A percentile compares a stretch with the other conserved stretches of the same genome.
Conservation (phyloP, 768 basidiomycete genomes). For the Nidularia pulvinata region DNA sequence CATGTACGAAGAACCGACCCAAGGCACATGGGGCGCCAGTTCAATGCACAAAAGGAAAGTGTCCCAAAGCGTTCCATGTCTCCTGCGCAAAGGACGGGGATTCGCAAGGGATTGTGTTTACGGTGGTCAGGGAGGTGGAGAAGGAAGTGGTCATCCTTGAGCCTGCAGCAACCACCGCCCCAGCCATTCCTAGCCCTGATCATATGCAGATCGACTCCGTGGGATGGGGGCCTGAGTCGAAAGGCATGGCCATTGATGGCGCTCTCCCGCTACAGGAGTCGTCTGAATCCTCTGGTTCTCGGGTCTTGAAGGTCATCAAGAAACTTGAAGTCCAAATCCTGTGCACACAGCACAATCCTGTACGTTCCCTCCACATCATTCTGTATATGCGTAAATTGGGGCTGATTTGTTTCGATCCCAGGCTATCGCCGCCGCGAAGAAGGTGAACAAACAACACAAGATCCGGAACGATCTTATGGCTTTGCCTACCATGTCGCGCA, state of each 20-base stretch:
- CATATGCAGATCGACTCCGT: slow-evolving; percentile 29
- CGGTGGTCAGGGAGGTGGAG: slow-evolving; percentile 67
- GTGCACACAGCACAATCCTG: slow-evolving; percentile 91
- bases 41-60: slow-evolving; percentile 95
- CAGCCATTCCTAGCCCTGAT: slow-evolving; percentile 5
- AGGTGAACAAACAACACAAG: slow-evolving; percentile 72
- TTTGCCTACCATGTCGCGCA: slow-evolving; percentile 67
- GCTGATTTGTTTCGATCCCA: slow-evolving; percentile 19
- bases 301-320: slow-evolving; percentile 66
- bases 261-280: not conserved
- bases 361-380: slow-evolving; percentile 31
- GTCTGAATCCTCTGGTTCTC: slow-evolving; percentile 8
- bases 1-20: slow-evolving; percentile 67
- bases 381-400: not conserved
- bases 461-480: slow-evolving; percentile 70
- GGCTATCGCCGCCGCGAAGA: slow-evolving; percentile 76
- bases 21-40: slow-evolving; percentile 82
- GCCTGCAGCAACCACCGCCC: slow-evolving; percentile 12
- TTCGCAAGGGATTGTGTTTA: slow-evolving; percentile 54
- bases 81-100: slow-evolving; percentile 76
- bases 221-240: slow-evolving; percentile 1
- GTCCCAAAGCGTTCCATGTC: slow-evolving; percentile 91
- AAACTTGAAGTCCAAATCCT: slow-evolving; percentile 76
- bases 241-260: slow-evolving; percentile 1
- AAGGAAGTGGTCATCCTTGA: slow-evolving; percentile 79